phyloP scores from a whole-genome alignment of 2,329 filamentous ascomycete genomes.

The Clonostachys rosea region DNA sequence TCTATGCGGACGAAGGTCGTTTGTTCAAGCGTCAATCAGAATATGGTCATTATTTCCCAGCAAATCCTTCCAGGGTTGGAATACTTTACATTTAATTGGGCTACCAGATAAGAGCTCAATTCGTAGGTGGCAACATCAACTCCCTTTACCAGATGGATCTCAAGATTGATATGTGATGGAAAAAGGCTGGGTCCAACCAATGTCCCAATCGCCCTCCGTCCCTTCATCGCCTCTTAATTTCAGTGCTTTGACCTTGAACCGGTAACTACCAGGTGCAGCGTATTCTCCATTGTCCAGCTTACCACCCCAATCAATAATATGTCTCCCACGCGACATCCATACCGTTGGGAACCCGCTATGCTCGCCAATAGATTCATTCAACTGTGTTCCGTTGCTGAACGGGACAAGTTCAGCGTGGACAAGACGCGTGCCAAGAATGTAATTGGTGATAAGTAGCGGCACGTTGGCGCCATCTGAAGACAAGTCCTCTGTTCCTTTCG shows the following conservation, averaged over 20 bases:
- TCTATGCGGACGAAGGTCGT: too few species aligned
- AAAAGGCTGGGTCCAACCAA: conserved; percentile 32
- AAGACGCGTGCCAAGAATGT: conserved; percentile 16
- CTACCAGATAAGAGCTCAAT: too few species aligned
- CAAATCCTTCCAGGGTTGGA: too few species aligned
- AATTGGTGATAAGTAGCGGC: conserved; percentile 4
- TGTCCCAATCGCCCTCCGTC: conserved; percentile 40
- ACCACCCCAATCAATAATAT: conserved; percentile 35
- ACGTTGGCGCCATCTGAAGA: conserved; percentile 14
- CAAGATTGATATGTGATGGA: conserved; percentile 31
- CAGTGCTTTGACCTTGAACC: conserved; percentile 41
- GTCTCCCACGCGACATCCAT: conserved; percentile 16
- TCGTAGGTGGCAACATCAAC: too few species aligned
- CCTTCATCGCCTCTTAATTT: conserved; percentile 44
- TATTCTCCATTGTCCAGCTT: conserved; percentile 38
- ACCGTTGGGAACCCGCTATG: conserved; percentile 33
- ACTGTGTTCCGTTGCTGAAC: conserved; percentile 17
- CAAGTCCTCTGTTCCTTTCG: conserved; percentile 21
- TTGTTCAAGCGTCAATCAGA: too few species aligned
- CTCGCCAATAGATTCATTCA: conserved; percentile 36
- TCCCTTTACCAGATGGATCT: not conserved
- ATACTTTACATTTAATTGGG: too few species aligned
- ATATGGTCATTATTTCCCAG: too few species aligned
- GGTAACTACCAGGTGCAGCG: conserved; percentile 43
- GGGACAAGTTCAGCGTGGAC: conserved; percentile 1